Evolutionary conservation across 371 early-diverging fungal species (phyloP).

Genomic region (Mucor irregularis): DNA sequence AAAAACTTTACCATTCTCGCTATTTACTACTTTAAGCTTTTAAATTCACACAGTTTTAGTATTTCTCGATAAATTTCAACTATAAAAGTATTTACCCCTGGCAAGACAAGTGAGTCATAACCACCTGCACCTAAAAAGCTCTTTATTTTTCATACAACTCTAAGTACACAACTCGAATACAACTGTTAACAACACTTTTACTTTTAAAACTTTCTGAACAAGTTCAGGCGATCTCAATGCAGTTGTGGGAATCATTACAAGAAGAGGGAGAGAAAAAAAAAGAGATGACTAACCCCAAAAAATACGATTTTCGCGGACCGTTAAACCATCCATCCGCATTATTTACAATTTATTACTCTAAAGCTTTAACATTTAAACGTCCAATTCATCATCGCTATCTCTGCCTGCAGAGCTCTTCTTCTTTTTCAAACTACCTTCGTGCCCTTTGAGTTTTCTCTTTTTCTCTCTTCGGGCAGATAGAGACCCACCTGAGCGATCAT

Average conservation of each 20-base stretch:
- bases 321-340: background rate
- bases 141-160: conserved; percentile 13
- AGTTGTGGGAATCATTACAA: conserved; percentile 15
- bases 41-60: too few species aligned
- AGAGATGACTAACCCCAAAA: background rate
- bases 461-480: conserved; percentile 35
- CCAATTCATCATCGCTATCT: conserved; percentile 36
- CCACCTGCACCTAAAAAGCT: conserved; percentile 44
- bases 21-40: conserved; percentile 48
- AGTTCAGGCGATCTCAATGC: conserved; percentile 15
- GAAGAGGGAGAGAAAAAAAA: background rate
- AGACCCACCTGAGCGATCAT: conserved; percentile 40
- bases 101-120: conserved; percentile 41
- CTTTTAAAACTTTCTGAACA: conserved; percentile 23
- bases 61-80: background rate
- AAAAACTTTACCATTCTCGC: conserved; percentile 41
- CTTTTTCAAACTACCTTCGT: conserved; percentile 26
- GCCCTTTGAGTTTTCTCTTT: conserved; percentile 35
- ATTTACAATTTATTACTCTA: background rate
- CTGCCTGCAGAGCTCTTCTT: conserved; percentile 33
- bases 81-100: conserved; percentile 36
- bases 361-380: conserved; percentile 13
- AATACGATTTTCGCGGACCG: background rate
- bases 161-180: background rate
- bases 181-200: too few species aligned